Conservation (phyloP, 768 basidiomycete species). For the Melanogaster broomeanus region DNA sequence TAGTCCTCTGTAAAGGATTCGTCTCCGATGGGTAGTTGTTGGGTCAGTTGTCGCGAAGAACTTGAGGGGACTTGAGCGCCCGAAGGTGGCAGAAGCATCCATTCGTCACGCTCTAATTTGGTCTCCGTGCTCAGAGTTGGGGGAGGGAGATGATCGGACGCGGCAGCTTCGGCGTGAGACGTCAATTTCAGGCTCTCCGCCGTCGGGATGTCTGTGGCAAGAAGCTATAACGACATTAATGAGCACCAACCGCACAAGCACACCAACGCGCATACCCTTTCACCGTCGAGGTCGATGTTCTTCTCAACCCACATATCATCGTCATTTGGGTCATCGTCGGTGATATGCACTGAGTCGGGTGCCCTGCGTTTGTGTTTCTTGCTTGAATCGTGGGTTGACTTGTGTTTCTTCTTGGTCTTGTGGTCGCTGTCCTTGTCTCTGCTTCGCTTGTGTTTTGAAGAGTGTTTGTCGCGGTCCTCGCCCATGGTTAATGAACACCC, state of each 20-base stretch:
- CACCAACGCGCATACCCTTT: slow-evolving; percentile 52
- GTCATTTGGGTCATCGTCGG: slow-evolving; percentile 74
- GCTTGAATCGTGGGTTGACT: slow-evolving; percentile 44
- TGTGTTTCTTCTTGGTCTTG: slow-evolving; percentile 57
- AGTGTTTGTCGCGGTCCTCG: slow-evolving; percentile 13
- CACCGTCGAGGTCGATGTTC: slow-evolving; percentile 78
- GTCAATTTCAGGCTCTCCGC: slow-evolving; percentile 68
- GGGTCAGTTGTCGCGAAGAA: slow-evolving; percentile 32
- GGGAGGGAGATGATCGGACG: slow-evolving; percentile 51
- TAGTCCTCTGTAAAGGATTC: slow-evolving; percentile 69
- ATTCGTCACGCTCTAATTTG: slow-evolving; percentile 71
- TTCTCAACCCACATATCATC: slow-evolving; percentile 88
- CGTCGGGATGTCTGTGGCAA: slow-evolving; percentile 77
- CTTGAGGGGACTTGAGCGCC: slow-evolving; percentile 28
- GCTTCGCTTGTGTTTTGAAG: slow-evolving; percentile 27
- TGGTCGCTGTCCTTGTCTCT: slow-evolving; percentile 44
- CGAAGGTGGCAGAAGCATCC: slow-evolving; percentile 73
- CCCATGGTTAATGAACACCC: slow-evolving; percentile 20
- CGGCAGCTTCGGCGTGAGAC: slow-evolving; percentile 53
- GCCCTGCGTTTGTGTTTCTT: slow-evolving; percentile 38
- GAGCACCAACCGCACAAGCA: slow-evolving; percentile 1
- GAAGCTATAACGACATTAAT: slow-evolving; percentile 41
- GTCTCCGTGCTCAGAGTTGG: slow-evolving; percentile 47
- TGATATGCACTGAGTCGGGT: slow-evolving; percentile 39
- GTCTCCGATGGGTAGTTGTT: slow-evolving; percentile 33